Percentiles rank a stretch among this genome's conserved stretches.
These are phyloP conservation scores for Lecanoromycetidae sp. DNA, from an alignment of 2,329 filamentous ascomycete genomes.

Conservation along the genomic window DNA sequence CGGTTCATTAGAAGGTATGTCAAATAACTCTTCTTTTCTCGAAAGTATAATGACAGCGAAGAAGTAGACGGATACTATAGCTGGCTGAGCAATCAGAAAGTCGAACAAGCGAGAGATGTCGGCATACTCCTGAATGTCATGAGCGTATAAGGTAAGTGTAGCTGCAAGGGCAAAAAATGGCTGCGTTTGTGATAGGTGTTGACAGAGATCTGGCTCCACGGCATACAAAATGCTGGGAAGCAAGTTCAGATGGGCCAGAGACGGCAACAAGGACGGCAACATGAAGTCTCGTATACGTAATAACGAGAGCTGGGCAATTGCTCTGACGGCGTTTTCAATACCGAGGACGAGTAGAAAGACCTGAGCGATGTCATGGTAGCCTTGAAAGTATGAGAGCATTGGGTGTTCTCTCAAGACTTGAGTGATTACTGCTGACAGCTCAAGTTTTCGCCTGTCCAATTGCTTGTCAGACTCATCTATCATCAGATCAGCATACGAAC, in stretches of 20 bases:
- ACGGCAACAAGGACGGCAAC: conserved; percentile 74
- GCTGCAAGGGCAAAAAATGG: conserved; percentile 91
- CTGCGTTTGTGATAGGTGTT: conserved; percentile 63
- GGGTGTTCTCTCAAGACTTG: conserved; percentile 69
- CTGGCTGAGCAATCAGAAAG: conserved; percentile 73
- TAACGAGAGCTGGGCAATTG: conserved; percentile 70
- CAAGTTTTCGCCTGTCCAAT: conserved; percentile 56
- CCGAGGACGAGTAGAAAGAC: conserved; percentile 81
- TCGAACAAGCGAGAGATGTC: conserved; percentile 89
- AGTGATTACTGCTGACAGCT: conserved; percentile 69
- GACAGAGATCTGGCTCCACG: conserved; percentile 59
- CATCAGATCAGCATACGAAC: conserved; percentile 8
- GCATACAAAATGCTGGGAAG: conserved; percentile 68
- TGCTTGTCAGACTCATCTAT: conserved; percentile 59
- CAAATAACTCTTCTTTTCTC: conserved; percentile 71
- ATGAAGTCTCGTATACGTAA: conserved; percentile 95
- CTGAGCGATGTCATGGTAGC: conserved; percentile 96
- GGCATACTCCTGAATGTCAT: conserved; percentile 81
- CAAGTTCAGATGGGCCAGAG: conserved; percentile 72
- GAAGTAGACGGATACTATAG: conserved; percentile 80
- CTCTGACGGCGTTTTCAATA: conserved; percentile 44
- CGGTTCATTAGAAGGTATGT: conserved; percentile 67
- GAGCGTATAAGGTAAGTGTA: conserved; percentile 89
- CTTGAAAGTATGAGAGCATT: conserved; percentile 89
- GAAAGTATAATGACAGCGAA: conserved; percentile 80